Conservation (phyloP, 306 rosid genomes). For the Quercus rubra region DNA sequence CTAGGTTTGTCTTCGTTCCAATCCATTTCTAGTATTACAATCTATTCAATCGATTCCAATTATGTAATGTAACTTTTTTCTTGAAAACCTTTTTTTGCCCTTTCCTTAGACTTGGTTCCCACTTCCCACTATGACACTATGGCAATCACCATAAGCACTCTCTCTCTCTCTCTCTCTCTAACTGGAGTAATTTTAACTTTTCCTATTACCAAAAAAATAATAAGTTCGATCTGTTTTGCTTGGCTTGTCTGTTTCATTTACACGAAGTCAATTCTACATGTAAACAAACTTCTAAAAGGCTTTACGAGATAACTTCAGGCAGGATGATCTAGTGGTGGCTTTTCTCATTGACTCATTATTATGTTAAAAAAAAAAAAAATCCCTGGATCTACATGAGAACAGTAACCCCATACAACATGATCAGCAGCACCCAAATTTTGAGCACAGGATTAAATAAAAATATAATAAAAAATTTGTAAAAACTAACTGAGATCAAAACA, state of each 20-base stretch:
- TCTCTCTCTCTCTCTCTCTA: not conserved
- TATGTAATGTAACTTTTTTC: not conserved
- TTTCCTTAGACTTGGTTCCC: not conserved
- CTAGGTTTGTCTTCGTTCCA: no score
- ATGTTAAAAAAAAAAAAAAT: not conserved
- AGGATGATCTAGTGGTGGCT: not conserved
- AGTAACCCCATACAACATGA: not conserved
- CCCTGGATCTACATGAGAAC: not conserved
- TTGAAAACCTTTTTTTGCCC: not conserved
- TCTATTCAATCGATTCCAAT: not conserved
- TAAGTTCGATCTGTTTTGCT: not conserved
- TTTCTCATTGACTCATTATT: not conserved
- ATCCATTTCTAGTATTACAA: not conserved
- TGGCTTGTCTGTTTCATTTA: not conserved
- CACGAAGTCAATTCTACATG: not conserved
- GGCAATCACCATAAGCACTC: not conserved
- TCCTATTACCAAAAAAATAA: no score
- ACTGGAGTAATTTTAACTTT: not conserved
- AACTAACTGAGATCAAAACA: not conserved
- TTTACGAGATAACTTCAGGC: not conserved
- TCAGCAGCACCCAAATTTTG: not conserved
- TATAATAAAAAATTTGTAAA: not conserved
- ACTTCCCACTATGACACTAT: not conserved
- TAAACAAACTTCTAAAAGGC: not conserved
- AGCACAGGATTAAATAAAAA: constrained; percentile 10